Base-by-base conservation (phyloP, 2,329 filamentous ascomycete species). In the Ophiostoma tasmaniense region DNA sequence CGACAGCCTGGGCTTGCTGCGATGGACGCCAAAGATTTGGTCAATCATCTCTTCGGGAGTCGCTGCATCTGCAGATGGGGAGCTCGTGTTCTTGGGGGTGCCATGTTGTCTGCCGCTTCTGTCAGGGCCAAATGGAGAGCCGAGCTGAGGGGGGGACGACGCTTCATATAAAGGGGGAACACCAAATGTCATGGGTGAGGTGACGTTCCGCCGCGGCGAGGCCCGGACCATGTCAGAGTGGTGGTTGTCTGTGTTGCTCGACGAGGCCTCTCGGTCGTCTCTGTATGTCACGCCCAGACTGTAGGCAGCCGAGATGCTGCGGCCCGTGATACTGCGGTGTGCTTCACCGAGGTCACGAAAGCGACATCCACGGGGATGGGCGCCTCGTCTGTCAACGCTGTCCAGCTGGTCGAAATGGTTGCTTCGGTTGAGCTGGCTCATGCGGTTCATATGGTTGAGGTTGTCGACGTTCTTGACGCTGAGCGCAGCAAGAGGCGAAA, bases 261-360 rank as follows among this genome's bases (percentile, higher is more conserved):
- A 59, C 13, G 17, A 5, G 11, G 20, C 42, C 7, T 45, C 64
- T 64, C 13, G 37, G 11, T 20, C 59, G 25, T 2, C 22, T 64
- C 22, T 45, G 61, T 3, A 33, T n/a, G 5, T 30, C 59, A 13
- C 20, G 20, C 14, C 61, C 30, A 22, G 30, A 64, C 61, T 64
- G 33, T 33, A 64, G 20, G 61, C 50, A 10, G 64, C 69, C 6
- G 70, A 70, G 13, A 71, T 70, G 70, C 71, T 68, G 39, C 71
- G 73, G 4, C 76, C 73, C 10, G 78, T 78, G 69, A 81, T 81
- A 42, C 77, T 78, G 3, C 75, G 74, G 68, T 80, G 77, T 0
- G 80, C 80, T 45, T 80, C 79, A 33, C 74, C 74, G 0, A 81
- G 73, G 67, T 78, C 76, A 33, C 75, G 74, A 69, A 80, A 81